Conservation (phyloP, 2,329 filamentous ascomycete species). For the Diaporthe sp. region DNA sequence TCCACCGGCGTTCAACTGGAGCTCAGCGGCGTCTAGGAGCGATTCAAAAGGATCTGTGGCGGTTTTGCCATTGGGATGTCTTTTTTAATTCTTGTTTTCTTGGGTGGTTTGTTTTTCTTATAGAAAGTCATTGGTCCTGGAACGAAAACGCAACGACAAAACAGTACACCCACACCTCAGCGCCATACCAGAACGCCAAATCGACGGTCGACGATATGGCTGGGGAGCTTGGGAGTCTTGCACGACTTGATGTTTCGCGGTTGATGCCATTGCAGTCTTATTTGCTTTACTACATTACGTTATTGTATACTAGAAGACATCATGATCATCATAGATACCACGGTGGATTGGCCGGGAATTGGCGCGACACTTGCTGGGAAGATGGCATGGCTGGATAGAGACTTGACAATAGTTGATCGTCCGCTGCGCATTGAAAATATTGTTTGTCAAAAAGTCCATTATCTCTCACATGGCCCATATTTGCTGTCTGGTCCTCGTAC, state of each 20-base stretch:
- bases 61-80: conserved; percentile 26
- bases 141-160: conserved; percentile 19
- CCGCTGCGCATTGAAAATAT: conserved; percentile 10
- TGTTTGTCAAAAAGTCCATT: not conserved
- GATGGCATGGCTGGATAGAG: conserved; percentile 21
- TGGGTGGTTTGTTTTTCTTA: not conserved
- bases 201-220: not conserved
- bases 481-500: not conserved
- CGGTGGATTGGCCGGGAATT: conserved; percentile 29
- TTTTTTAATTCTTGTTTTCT: conserved; percentile 31
- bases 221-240: not conserved
- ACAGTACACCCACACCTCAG: not conserved
- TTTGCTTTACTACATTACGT: conserved; percentile 21
- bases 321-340: conserved; percentile 33
- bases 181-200: not conserved
- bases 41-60: conserved; percentile 25
- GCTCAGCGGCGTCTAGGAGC: conserved; percentile 19
- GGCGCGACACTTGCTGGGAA: conserved; percentile 29
- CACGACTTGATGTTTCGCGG: conserved; percentile 21
- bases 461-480: too few species aligned
- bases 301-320: conserved; percentile 35
- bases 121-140: conserved; percentile 22
- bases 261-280: conserved; percentile 20
- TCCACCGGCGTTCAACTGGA: conserved; percentile 19
- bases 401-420: conserved; percentile 17